Percentiles rank a stretch among this genome's conserved stretches.
These are phyloP conservation scores for Drosera spatulata DNA, from an alignment of 179 eudicot genomes.

Conservation along the genomic window DNA sequence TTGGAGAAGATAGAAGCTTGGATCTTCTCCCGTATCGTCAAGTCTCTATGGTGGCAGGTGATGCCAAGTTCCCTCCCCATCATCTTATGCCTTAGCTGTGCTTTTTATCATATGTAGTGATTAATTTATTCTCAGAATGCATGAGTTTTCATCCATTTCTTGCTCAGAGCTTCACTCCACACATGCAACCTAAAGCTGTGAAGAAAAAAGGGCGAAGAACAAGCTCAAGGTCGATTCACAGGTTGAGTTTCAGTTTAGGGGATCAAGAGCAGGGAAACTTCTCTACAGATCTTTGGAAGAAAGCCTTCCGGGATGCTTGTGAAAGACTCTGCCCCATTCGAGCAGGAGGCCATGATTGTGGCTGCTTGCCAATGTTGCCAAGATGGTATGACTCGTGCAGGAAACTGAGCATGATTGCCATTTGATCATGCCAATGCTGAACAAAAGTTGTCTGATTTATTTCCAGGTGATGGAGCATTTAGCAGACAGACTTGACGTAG, in stretches of 20 bases:
- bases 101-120: neutral
- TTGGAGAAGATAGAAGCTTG: slow-evolving; percentile 84
- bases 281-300: slow-evolving; percentile 81
- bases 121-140: neutral
- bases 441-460: neutral
- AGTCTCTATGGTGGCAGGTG: slow-evolving; percentile 99
- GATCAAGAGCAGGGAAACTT: slow-evolving; percentile 72
- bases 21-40: slow-evolving; percentile 68
- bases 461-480: slow-evolving; percentile 85
- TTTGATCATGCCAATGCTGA: neutral
- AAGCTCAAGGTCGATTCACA: slow-evolving; percentile 32
- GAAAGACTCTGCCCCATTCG: slow-evolving; percentile 87
- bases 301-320: slow-evolving; percentile 78
- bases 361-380: slow-evolving; percentile 69
- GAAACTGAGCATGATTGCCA: neutral
- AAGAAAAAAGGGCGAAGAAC: slow-evolving; percentile 40
- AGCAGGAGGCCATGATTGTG: slow-evolving; percentile 85
- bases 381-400: slow-evolving; percentile 37
- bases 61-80: slow-evolving; percentile 1
- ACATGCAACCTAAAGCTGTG: slow-evolving; percentile 64
- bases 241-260: slow-evolving; percentile 45
- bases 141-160: slow-evolving; percentile 1
- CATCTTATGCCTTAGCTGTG: neutral
- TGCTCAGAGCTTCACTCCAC: slow-evolving; percentile 72
- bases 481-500: slow-evolving; percentile 74